Conservation (phyloP, 352 stramenopile species). For the Globisporangium splendens region DNA sequence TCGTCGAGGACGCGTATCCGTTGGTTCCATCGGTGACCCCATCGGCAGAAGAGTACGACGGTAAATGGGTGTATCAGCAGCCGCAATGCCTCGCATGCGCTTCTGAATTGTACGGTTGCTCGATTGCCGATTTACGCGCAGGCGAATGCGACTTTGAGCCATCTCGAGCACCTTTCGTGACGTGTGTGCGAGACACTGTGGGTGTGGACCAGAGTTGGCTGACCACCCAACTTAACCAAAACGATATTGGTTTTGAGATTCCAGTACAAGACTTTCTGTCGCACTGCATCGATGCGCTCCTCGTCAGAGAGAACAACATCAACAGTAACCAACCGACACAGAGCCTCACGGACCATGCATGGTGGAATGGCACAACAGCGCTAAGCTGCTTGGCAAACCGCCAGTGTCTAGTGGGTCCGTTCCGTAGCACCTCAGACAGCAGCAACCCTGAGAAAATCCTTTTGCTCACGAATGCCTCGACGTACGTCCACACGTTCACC, state of each 20-base stretch:
- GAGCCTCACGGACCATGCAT: neutral
- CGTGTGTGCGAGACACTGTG: constrained; percentile 7
- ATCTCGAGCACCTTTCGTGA: neutral
- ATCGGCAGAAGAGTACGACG: neutral
- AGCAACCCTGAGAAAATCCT: constrained; percentile 9
- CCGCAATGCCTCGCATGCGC: constrained; percentile 4
- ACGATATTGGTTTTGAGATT: neutral
- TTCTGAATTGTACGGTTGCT: constrained; percentile 13
- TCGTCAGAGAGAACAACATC: neutral
- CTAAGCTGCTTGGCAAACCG: constrained; percentile 15
- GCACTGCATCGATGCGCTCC: constrained; percentile 1
- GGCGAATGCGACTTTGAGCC: constrained; percentile 11
- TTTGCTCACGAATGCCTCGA: constrained; percentile 7
- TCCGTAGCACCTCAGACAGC: constrained; percentile 3
- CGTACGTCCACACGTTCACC: constrained; percentile 3
- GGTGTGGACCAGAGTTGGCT: neutral
- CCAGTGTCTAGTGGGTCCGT: constrained; percentile 21
- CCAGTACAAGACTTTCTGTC: neutral
- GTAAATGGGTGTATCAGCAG: constrained; percentile 10
- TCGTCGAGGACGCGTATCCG: constrained; percentile 19
- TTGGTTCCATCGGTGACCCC: constrained; percentile 1
- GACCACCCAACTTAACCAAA: neutral
- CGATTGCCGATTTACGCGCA: constrained; percentile 4
- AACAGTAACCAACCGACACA: neutral
- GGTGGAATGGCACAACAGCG: constrained; percentile 13